A percentile compares a stretch with the other conserved stretches of the same genome.
These are phyloP conservation scores for Colletotrichum lupini DNA, from an alignment of 2,329 filamentous ascomycete species.

Conservation along the genomic window DNA sequence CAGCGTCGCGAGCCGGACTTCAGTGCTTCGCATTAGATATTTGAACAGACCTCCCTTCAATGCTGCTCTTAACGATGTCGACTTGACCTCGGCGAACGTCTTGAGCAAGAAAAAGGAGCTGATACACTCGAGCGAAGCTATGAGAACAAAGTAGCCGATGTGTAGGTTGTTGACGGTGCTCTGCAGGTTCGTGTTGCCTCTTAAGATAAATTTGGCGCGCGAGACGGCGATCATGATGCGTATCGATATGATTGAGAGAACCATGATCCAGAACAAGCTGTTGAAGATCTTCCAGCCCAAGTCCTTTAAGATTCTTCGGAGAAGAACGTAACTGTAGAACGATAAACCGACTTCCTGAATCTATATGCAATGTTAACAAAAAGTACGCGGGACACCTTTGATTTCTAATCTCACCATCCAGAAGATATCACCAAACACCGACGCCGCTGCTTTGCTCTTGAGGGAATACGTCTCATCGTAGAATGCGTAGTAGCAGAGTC, in stretches of 20 bases:
- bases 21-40: slow-evolving; percentile 53
- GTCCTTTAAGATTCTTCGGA: slow-evolving; percentile 61
- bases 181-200: slow-evolving; percentile 40
- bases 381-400: accelerated
- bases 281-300: slow-evolving; percentile 56
- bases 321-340: slow-evolving; percentile 63
- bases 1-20: slow-evolving; percentile 51
- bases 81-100: slow-evolving; percentile 48
- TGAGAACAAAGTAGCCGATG: slow-evolving; percentile 53
- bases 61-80: slow-evolving; percentile 44
- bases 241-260: slow-evolving; percentile 62
- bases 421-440: slow-evolving; percentile 50
- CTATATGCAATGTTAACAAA: slow-evolving; percentile 37
- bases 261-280: slow-evolving; percentile 66
- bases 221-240: slow-evolving; percentile 52
- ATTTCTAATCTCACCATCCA: slow-evolving; percentile 48
- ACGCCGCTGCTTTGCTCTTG: slow-evolving; percentile 46
- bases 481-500: slow-evolving; percentile 55
- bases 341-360: slow-evolving; percentile 57
- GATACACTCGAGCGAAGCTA: slow-evolving; percentile 53
- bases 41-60: slow-evolving; percentile 47
- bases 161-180: slow-evolving; percentile 50
- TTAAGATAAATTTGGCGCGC: slow-evolving; percentile 45
- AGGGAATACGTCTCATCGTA: slow-evolving; percentile 43
- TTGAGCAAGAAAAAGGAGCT: slow-evolving; percentile 52